Percentiles rank a stretch among this genome's conserved stretches.
Conservation (phyloP, 768 basidiomycete species). For the Phlegmacium glaucopus region DNA sequence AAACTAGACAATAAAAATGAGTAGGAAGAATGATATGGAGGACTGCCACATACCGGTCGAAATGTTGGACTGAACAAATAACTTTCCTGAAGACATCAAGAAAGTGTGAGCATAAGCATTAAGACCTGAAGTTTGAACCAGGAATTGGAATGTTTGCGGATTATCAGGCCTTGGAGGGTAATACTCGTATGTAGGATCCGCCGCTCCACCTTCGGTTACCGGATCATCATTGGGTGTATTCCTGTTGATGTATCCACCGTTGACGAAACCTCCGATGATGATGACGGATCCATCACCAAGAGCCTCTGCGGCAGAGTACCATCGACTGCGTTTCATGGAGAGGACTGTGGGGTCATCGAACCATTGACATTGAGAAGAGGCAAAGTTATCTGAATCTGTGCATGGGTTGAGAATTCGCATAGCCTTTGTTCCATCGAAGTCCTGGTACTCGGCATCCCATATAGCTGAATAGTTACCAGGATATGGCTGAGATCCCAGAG, state of each 20-base stretch:
- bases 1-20: constrained; percentile 11
- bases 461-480: constrained; percentile 41
- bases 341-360: constrained; percentile 63
- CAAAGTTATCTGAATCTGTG: constrained; percentile 41
- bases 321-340: constrained; percentile 64
- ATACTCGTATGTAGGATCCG: constrained; percentile 83
- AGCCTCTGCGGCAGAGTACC: constrained; percentile 78
- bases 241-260: constrained; percentile 77
- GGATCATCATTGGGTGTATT: constrained; percentile 72
- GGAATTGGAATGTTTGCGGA: constrained; percentile 59
- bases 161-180: constrained; percentile 57
- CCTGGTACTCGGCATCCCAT: constrained; percentile 67
- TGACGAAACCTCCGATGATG: constrained; percentile 78
- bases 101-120: constrained; percentile 76
- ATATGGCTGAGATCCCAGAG: constrained; percentile 47
- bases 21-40: constrained; percentile 2
- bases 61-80: constrained; percentile 81
- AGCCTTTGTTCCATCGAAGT: constrained; percentile 76
- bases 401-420: constrained; percentile 87
- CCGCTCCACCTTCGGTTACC: constrained; percentile 57
- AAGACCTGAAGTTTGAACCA: constrained; percentile 68
- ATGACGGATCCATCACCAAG: constrained; percentile 74
- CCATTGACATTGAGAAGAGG: constrained; percentile 59
- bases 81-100: constrained; percentile 71
- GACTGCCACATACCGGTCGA: constrained; percentile 55